Evolutionary conservation across 768 basidiomycete genomes (phyloP).

Genomic region (Daedaleopsis nitida): DNA sequence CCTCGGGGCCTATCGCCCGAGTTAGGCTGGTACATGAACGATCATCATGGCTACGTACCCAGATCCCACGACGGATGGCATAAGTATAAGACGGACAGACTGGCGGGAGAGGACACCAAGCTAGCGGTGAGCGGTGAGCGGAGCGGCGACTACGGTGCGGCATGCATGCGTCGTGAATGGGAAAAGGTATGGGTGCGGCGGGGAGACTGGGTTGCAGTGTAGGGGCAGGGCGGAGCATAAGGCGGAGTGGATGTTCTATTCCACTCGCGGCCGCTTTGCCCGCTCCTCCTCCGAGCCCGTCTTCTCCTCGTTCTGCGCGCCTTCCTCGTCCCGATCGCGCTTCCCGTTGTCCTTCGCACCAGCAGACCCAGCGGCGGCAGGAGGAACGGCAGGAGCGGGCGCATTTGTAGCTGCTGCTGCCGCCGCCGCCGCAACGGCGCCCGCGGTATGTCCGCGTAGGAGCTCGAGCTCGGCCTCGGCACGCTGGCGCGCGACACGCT

Average conservation of each 20-base stretch:
- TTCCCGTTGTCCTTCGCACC: slow-evolving; percentile 21
- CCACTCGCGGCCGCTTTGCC: slow-evolving; percentile 28
- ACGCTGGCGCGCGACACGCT: slow-evolving; percentile 58
- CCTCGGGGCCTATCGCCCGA: no score
- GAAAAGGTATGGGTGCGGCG: neutral
- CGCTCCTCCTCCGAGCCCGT: slow-evolving; percentile 23
- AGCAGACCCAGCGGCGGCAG: slow-evolving; percentile 1
- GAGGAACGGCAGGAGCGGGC: neutral
- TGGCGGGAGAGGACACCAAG: no score
- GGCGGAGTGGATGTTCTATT: slow-evolving; percentile 11
- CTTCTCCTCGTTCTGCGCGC: slow-evolving; percentile 13
- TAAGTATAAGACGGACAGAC: no score
- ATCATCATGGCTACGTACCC: no score
- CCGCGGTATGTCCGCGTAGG: slow-evolving; percentile 29
- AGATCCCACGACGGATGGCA: no score
- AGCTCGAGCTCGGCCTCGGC: slow-evolving; percentile 67
- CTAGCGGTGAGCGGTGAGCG: no score
- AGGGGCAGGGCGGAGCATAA: neutral
- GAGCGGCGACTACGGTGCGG: no score
- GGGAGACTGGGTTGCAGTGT: neutral
- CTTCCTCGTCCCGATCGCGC: slow-evolving; percentile 17
- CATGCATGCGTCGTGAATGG: no score
- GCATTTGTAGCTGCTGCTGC: slow-evolving; percentile 8
- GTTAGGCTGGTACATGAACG: no score
- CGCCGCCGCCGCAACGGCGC: slow-evolving; percentile 3